Evolutionary conservation across 2,329 filamentous ascomycete species (phyloP), one percentile per base, ranked within the genome.

Genomic region (Lizonia empirigonia): DNA sequence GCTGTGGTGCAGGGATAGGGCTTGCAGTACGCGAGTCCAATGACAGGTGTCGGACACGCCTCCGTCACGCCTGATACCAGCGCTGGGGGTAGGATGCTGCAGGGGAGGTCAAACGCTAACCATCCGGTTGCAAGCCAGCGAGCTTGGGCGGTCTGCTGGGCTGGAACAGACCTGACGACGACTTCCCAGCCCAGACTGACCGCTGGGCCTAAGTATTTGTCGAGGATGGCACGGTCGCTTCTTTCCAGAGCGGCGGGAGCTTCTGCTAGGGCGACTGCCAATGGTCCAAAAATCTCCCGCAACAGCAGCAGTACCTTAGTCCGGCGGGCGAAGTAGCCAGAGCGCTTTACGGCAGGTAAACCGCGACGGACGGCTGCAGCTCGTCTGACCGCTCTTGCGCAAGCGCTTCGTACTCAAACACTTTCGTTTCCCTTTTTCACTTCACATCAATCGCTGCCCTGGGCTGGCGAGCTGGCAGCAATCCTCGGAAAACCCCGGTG

Each of bases 101-200:
- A 68, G 63, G 65, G 61, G 62, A 60, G 63, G 57, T 58, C 57
- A 60, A 62, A 64, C 60, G 58, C 62, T 54, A 51, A 63, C 61
- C 59, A 61, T 48, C 58, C 59, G 56, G 55, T 56, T 58, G 55
- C 60, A 61, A 55, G 59, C 60, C 58, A 56, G 55, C 50, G 47
- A 58, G 59, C 62, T 60, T 55, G 54, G 62, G 60, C 64, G 57
- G 56, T 59, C 56, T 55, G 54, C 59, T 57, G 60, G 61, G 62
- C 59, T 60, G 48, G 56, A 57, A 55, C 62, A 56, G 57, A 58
- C 56, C 53, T 60, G 57, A 53, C 53, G 47, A 58, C 55, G 56
- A 52, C 55, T 60, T n/a, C n/a, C n/a, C n/a, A n/a, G n/a, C 53
- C 58, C 50, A 47, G 55, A 46, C 40, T 55, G 56, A 51, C 38